A percentile compares a stretch with the other conserved stretches of the same genome.
phyloP scores from a whole-genome alignment of 2,329 filamentous ascomycete species.

The Tolypocladium paradoxum region DNA sequence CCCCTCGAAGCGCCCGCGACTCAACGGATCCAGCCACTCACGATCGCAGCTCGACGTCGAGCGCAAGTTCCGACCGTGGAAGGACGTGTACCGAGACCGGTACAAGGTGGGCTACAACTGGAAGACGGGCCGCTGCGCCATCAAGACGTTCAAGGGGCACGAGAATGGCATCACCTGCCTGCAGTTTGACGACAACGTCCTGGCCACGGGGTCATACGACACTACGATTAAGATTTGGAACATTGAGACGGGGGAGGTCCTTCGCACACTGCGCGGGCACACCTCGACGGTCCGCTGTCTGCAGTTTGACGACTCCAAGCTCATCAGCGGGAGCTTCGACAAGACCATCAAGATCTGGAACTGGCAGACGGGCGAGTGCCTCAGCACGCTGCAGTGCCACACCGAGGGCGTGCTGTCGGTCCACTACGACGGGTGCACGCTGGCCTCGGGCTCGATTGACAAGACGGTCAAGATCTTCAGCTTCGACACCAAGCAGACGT shows the following conservation, averaged over 20 bases:
- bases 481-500: constrained; percentile 73
- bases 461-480: constrained; percentile 88
- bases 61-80: constrained; percentile 63
- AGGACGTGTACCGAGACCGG: constrained; percentile 89
- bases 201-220: constrained; percentile 93
- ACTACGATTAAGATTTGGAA: constrained; percentile 95
- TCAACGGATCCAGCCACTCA: constrained; percentile 13
- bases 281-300: constrained; percentile 74
- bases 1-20: constrained; percentile 22
- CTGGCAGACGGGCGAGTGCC: constrained; percentile 80
- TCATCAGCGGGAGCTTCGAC: constrained; percentile 86
- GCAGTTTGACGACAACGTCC: constrained; percentile 70
- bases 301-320: constrained; percentile 84
- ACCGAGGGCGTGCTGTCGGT: constrained; percentile 74
- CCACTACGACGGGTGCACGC: constrained; percentile 73
- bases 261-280: constrained; percentile 78
- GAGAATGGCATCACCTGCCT: constrained; percentile 57
- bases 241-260: constrained; percentile 73
- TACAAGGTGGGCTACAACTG: constrained; percentile 96
- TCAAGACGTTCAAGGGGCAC: constrained; percentile 74
- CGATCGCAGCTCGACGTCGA: constrained; percentile 27
- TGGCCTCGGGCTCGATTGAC: constrained; percentile 85
- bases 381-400: constrained; percentile 73
- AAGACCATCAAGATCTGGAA: constrained; percentile 90
- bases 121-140: constrained; percentile 85